Conservation (phyloP, 495 filamentous ascomycete species). For the Letharia columbiana region DNA sequence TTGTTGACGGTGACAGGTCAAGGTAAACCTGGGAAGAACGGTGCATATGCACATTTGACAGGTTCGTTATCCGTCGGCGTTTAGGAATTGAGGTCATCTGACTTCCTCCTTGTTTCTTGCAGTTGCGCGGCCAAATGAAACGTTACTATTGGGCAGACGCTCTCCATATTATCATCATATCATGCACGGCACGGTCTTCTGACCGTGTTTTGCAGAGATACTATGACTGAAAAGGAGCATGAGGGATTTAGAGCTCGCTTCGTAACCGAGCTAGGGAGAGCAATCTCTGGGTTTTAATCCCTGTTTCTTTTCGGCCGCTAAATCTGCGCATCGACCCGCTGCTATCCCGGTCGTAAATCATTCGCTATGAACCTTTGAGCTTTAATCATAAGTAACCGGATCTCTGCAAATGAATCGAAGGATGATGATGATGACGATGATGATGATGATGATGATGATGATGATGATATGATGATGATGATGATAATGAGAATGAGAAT, state of each 20-base stretch:
- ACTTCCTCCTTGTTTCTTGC: neutral
- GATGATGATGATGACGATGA: too few relatives aligned
- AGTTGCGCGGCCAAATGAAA: neutral
- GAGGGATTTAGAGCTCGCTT: conserved; percentile 5
- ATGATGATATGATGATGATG: too few relatives aligned
- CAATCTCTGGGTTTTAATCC: conserved; percentile 7
- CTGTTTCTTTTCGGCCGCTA: conserved; percentile 12
- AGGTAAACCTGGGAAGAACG: neutral
- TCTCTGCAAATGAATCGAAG: too few relatives aligned
- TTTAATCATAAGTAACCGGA: too few relatives aligned
- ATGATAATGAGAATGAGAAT: too few relatives aligned
- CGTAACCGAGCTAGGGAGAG: conserved; percentile 11
- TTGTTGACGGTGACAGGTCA: conserved; percentile 4
- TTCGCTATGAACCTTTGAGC: neutral
- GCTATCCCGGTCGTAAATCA: conserved; percentile 8
- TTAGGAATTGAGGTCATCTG: neutral
- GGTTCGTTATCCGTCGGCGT: conserved; percentile 1
- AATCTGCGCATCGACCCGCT: conserved; percentile 15
- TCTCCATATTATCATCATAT: neutral
- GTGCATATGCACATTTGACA: conserved; percentile 17
- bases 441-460: too few relatives aligned
- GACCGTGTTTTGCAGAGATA: neutral
- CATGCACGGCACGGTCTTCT: conserved; percentile 5
- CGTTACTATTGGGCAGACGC: neutral
- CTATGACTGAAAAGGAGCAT: neutral